Evolutionary conservation across 2,329 filamentous ascomycete genomes (phyloP), one percentile per base, ranked within the genome.

Genomic region (Pseudodiploospora longispora): DNA sequence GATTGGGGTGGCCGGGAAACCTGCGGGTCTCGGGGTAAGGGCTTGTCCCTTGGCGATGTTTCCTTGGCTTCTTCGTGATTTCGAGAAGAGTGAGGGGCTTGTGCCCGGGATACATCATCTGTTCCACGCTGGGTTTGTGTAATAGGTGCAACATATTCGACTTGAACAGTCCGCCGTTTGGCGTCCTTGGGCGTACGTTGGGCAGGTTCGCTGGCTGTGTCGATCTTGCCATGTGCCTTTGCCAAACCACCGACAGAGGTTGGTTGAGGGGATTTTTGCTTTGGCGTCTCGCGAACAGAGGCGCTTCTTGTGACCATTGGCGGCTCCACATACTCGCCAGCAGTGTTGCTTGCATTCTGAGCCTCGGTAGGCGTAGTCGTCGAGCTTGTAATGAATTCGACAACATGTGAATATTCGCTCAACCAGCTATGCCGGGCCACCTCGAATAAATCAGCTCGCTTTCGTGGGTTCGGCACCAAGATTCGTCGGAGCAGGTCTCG

Each of bases 341-440:
- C 61, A 27, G 79, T 72, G 7, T 87, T 77, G 1, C 87, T 85
- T 2, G 86, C 82, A 54, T 88, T 87, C 53, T 88, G 82, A 54
- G 94, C 90, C 55, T 97, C 90, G 40, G 78, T 81, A 8, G 87
- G 82, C 42, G 85, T 87, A 6, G 91, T 96, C 4, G 89, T 95
- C 59, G 84, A 91, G 66, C 93, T 97, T 27, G 93, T 97, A 59
- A 98, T 96, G 62, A 96, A 90, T 58, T 90, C 87, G 40, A 98
- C 91, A 40, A 97, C 84, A 60, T 95, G 87, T n/a, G 90, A 85
- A 61, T 93, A 98, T 61, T 97, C 93, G 67, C 86, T 95, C 52
- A 98, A 69, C 93, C 93, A 98, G 68, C 93, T 98, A 67, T 98
- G 93, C 42, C 93, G 82, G 38, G 93, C 93, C 36, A 98, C 93